Base-by-base conservation (phyloP, 179 eudicot genomes). In the Nepenthes alata region DNA sequence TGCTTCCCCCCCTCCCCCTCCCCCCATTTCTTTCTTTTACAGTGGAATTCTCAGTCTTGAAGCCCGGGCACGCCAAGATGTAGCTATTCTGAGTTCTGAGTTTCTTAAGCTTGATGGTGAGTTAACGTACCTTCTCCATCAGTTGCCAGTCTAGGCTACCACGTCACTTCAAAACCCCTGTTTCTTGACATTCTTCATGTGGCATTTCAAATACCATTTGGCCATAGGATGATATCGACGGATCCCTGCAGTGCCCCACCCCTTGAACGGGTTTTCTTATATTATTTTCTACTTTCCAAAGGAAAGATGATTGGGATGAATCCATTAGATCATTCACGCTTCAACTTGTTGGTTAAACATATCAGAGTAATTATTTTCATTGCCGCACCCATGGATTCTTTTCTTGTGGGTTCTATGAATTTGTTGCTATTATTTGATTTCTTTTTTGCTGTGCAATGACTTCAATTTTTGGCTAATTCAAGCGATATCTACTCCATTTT, bases 41-140 rank as follows among this genome's bases (percentile, higher is more conserved):
- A 91, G 98, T 53, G 84, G 95, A 68, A 78, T 91, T 71, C 81
- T 76, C 72, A 77, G 74, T 47, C 78, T 89, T 82, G 95, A 91
- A 78, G 95, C 91, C 47, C 95, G 98, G 66, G 98, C 81, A 61
- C 95, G 96, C 47, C 87, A 89, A 70, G 96, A 89, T 75, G 83
- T 91, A 61, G 93, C 95, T 39, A 80, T 91, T 67, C 71, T 91
- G 67, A 87, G 96, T 61, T 83, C 87, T 35, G 96, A 68, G 78
- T 84, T 91, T 67, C 85, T 89, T 13, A 91, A 89, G 77, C 87
- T 91, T 59, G 96, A 91, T 75, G 98, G 98, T 91, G 68, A 59
- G 66, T 15, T 58, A 59, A 47, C 63, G 36, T 37, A 10, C 52
- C 61, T 53, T 58, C 49, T 37, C 9, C 37, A 54, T 11, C 48